These are phyloP conservation scores for Trichocladium antarcticum DNA, from an alignment of 495 filamentous ascomycete species.

Conservation along the genomic window DNA sequence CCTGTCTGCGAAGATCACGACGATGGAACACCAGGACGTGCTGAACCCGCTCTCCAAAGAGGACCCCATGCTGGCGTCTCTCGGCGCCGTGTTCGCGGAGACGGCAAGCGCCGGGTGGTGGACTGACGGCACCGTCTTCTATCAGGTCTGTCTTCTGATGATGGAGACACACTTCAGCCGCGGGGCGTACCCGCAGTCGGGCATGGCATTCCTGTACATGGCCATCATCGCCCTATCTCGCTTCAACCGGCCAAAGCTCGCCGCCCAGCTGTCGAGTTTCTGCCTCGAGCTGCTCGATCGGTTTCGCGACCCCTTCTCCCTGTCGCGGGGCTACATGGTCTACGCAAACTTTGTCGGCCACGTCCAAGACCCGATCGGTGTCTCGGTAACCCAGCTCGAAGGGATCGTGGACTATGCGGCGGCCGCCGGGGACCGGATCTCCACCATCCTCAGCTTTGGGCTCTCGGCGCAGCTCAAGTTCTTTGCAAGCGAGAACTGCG, in stretches of 20 bases:
- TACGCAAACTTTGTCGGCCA: constrained; percentile 67
- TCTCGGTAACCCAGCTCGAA: constrained; percentile 52
- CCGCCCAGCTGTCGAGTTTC: constrained; percentile 50
- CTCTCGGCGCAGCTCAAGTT: constrained; percentile 59
- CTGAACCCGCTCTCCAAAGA: constrained; percentile 40
- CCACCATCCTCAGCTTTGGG: constrained; percentile 63
- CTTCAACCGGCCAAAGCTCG: constrained; percentile 62
- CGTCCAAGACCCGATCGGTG: constrained; percentile 50
- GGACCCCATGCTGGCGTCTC: constrained; percentile 48
- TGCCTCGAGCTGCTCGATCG: constrained; percentile 56
- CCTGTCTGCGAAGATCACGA: constrained; percentile 47
- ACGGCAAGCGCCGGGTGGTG: constrained; percentile 73
- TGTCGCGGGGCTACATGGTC: constrained; percentile 59
- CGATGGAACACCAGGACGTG: constrained; percentile 45
- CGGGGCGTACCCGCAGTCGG: constrained; percentile 61
- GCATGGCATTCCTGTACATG: constrained; percentile 65
- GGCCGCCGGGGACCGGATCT: constrained; percentile 60
- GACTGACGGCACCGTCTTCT: constrained; percentile 65
- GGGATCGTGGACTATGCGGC: constrained; percentile 59
- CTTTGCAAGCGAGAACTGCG: constrained; percentile 62
- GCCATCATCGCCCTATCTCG: constrained; percentile 61
- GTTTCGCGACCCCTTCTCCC: constrained; percentile 56
- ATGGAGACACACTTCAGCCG: constrained; percentile 54
- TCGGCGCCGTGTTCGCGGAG: constrained; percentile 66
- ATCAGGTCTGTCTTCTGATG: constrained; percentile 61